phyloP scores from a whole-genome alignment of 306 rosid species.

The Styphnolobium japonicum region DNA sequence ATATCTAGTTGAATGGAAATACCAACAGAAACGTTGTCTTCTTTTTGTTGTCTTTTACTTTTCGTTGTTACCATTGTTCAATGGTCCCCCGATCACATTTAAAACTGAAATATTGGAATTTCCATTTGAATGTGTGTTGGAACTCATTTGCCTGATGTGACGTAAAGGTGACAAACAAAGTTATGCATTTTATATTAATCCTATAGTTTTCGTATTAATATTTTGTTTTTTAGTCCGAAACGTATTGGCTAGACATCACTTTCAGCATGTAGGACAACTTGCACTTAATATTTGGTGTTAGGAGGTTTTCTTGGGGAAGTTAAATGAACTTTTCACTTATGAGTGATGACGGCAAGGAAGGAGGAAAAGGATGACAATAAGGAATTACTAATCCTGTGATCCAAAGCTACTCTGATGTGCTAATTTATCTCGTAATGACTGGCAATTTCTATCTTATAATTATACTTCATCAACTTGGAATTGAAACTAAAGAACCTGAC shows the following conservation, averaged over 20 bases:
- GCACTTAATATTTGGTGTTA: background rate
- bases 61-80: background rate
- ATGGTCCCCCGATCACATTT: background rate
- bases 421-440: background rate
- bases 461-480: background rate
- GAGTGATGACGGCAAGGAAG: background rate
- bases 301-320: background rate
- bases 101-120: background rate
- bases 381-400: background rate
- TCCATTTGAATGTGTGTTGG: background rate
- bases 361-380: background rate
- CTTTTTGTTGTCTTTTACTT: background rate
- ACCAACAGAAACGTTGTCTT: slow-evolving; percentile 12
- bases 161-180: background rate
- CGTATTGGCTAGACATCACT: background rate
- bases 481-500: background rate
- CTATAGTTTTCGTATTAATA: background rate
- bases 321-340: background rate
- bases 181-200: background rate
- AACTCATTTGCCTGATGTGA: background rate
- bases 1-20: background rate
- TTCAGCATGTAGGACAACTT: background rate
- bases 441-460: background rate
- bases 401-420: background rate
- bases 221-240: background rate